Conservation (phyloP, 2,329 filamentous ascomycete species). For the Fusarium sp. region DNA sequence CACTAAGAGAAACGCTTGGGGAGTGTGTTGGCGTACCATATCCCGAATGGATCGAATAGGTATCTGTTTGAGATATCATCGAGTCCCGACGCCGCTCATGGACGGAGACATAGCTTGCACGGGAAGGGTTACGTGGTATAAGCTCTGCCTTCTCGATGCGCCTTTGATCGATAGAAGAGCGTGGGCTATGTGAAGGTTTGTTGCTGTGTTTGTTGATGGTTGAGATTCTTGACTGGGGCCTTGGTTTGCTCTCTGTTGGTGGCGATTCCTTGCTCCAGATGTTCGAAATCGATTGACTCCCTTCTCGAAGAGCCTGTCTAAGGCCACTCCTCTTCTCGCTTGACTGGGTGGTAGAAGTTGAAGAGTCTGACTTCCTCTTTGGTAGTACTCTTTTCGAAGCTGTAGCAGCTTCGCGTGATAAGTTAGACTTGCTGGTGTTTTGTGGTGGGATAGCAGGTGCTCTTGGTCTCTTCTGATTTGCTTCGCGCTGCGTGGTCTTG, state of each 20-base stretch:
- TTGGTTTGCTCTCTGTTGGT: conserved; percentile 44
- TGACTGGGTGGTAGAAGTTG: conserved; percentile 16
- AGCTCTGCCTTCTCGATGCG: conserved; percentile 47
- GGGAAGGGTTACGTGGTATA: conserved; percentile 58
- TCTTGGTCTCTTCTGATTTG: conserved; percentile 45
- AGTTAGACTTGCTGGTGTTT: conserved; percentile 51
- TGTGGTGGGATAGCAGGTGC: conserved; percentile 26
- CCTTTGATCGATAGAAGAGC: conserved; percentile 18
- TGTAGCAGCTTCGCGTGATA: conserved; percentile 31
- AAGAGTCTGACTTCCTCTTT: conserved; percentile 45
- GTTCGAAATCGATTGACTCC: conserved; percentile 61
- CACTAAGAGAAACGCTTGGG: conserved; percentile 52
- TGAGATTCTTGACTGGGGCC: conserved; percentile 45
- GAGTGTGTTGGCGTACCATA: conserved; percentile 62
- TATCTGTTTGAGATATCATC: conserved; percentile 68
- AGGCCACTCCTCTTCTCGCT: conserved; percentile 62
- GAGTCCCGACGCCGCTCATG: conserved; percentile 67
- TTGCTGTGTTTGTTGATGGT: conserved; percentile 31
- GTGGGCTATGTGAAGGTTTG: conserved; percentile 4
- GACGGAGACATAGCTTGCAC: conserved; percentile 64
- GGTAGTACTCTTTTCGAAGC: conserved; percentile 27
- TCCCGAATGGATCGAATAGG: conserved; percentile 64
- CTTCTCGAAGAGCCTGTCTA: conserved; percentile 66
- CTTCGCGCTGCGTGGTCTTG: conserved; percentile 35
- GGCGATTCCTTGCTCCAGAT: conserved; percentile 64